phyloP scores from a whole-genome alignment of 2,329 filamentous ascomycete genomes.

The Trichothecium sympodiale region DNA sequence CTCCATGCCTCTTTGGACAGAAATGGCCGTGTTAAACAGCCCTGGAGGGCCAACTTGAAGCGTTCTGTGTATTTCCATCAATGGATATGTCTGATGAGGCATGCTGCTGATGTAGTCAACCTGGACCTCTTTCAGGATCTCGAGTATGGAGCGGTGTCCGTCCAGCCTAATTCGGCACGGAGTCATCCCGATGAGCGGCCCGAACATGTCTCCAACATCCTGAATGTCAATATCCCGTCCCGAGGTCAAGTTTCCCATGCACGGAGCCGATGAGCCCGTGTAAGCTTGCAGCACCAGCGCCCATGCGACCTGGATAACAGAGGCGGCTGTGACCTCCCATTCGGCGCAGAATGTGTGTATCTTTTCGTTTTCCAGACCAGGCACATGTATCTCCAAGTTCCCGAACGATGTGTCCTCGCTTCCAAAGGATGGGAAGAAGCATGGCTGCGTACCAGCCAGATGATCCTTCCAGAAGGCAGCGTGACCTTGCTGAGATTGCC shows the following conservation, averaged over 20 bases:
- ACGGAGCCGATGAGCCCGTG: constrained; percentile 1
- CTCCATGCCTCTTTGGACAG: constrained; percentile 1
- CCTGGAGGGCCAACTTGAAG: constrained; percentile 1
- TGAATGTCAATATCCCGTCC: constrained; percentile 7
- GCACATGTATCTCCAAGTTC: not conserved
- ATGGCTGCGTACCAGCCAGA: not conserved
- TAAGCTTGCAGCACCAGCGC: constrained; percentile 2
- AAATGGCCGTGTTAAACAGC: constrained; percentile 9
- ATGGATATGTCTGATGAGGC: constrained; percentile 5
- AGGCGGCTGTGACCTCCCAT: constrained; percentile 3
- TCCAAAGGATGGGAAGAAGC: not conserved
- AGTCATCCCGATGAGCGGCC: constrained; percentile 5
- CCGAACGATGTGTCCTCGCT: not conserved
- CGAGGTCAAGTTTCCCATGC: constrained; percentile 7
- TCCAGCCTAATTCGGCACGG: constrained; percentile 4
- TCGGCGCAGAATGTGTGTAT: constrained; percentile 3
- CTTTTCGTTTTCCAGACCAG: not conserved
- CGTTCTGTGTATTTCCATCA: constrained; percentile 6
- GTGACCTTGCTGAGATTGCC: not conserved
- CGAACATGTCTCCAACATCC: constrained; percentile 5
- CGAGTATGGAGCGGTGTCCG: not conserved
- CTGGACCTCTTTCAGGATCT: constrained; percentile 1
- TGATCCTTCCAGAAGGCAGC: not conserved
- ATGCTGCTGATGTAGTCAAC: constrained; percentile 6
- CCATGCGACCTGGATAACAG: constrained; percentile 2